Base-by-base conservation (phyloP, 441 rosid genomes). In the Euphorbia schlechtendalii region DNA sequence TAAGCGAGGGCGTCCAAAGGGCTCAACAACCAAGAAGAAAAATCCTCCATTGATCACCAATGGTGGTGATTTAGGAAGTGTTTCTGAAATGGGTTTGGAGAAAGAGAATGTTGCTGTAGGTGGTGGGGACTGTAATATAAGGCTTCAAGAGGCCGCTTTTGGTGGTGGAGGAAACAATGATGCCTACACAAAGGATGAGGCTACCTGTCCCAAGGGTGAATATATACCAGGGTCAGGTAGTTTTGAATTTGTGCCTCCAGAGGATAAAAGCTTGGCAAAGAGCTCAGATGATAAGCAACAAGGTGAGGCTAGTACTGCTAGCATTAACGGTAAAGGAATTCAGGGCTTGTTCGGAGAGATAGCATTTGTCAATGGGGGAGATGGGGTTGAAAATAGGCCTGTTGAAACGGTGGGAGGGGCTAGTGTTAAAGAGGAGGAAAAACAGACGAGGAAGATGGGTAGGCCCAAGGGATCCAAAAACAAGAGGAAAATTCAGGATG, bases 1-100 rank as follows among this genome's bases (percentile, higher is more conserved):
- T 53, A 74, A 60, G 60, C 59, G 64, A 46, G 78, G 78, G 7
- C 66, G 75, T 54, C 76, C 78, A 17, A 74, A 65, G 59, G 74
- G 76, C 60, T 73, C 72, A 5, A 67, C 52, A 38, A 59, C 8
- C 43, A 56, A 59, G 72, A 25, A 65, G 45, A 67, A 30, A 36
- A 61, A 18, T 45, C 41, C 59, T 70, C 59, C 34, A 9, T 25
- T 53, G 63, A 41, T 30, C 22, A 55, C 40, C 24, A 14, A 45
- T n/a, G 65, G 34, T 58, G 32, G 43, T 41, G 61, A 8, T n/a
- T 52, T 12, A 18, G 56, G 51, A 24, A 58, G 17, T 67, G 24
- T 56, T 22, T 43, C 15, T 5, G 36, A 32, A 8, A 25, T 20
- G 52, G 38, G 36, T 45, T 43, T 25, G 52, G 15, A 45, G 22